These are phyloP conservation scores for Penicillium polonicum DNA, from an alignment of 2,329 filamentous ascomycete genomes.

Conservation along the genomic window DNA sequence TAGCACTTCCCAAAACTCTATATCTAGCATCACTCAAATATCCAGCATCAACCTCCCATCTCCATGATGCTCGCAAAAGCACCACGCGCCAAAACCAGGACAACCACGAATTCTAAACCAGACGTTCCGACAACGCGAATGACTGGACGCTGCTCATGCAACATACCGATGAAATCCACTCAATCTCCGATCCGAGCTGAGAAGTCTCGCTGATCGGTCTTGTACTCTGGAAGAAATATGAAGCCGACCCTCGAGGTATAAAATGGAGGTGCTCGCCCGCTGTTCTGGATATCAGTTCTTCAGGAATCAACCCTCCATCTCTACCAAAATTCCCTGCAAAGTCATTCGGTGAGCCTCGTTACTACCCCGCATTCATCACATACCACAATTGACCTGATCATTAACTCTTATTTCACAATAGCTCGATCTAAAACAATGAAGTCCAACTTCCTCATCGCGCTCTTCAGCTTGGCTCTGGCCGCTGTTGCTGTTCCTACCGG, in stretches of 20 bases:
- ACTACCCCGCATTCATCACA: no score
- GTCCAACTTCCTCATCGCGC: constrained; percentile 2
- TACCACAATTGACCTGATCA: not conserved
- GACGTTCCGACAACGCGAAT: not conserved
- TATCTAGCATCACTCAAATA: not conserved
- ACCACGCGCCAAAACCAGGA: not conserved
- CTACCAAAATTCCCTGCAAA: not conserved
- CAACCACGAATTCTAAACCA: not conserved
- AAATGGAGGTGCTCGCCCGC: not conserved
- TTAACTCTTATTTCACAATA: not conserved
- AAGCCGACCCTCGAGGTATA: not conserved
- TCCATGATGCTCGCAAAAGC: not conserved
- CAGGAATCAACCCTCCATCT: not conserved
- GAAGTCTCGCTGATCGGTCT: no score
- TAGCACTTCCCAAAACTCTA: not conserved
- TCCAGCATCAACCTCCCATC: not conserved
- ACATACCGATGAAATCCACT: not conserved
- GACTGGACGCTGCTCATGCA: not conserved
- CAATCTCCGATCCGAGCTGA: not conserved
- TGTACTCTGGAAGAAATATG: not conserved
- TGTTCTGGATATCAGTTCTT: not conserved
- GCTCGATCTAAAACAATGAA: constrained; percentile 1
- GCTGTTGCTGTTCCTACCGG: constrained; percentile 7
- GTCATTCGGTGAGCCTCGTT: not conserved
- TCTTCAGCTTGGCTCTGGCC: constrained; percentile 4